phyloP scores from a whole-genome alignment of 257 asterid genomes.

The Ajuga chamaepitys region DNA sequence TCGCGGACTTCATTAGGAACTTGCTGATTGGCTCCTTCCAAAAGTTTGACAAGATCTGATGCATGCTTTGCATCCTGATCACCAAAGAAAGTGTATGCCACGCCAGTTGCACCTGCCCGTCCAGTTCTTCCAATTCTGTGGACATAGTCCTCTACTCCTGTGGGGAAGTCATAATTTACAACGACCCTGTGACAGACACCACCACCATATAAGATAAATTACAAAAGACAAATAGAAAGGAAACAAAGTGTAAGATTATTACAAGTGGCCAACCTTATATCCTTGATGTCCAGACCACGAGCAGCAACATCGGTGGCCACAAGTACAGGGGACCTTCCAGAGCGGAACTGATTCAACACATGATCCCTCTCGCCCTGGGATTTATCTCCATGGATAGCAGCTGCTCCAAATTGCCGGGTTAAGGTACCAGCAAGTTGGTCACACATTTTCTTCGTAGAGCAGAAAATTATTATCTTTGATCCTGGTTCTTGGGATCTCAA shows the following conservation, averaged over 20 bases:
- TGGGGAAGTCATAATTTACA: slow-evolving; percentile 88
- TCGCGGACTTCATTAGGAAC: slow-evolving; percentile 74
- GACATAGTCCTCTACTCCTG: slow-evolving; percentile 92
- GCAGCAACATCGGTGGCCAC: slow-evolving; percentile 99
- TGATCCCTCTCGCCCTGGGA: slow-evolving; percentile 93
- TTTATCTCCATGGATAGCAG: slow-evolving; percentile 97
- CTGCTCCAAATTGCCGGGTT: slow-evolving; percentile 75
- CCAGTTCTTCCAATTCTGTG: slow-evolving; percentile 99
- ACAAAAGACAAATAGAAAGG: not conserved
- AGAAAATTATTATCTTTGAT: slow-evolving; percentile 84
- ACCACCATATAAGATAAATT: not conserved
- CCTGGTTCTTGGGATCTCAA: slow-evolving; percentile 94
- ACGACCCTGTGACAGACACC: slow-evolving; percentile 63
- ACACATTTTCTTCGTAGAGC: slow-evolving; percentile 96
- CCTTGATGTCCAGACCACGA: slow-evolving; percentile 95
- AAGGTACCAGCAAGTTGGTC: slow-evolving; percentile 73
- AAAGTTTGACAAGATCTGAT: slow-evolving; percentile 66
- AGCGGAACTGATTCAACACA: slow-evolving; percentile 80
- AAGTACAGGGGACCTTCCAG: slow-evolving; percentile 81
- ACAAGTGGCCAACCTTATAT: slow-evolving; percentile 60
- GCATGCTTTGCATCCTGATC: slow-evolving; percentile 88
- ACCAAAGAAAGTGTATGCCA: slow-evolving; percentile 68
- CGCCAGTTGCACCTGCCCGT: slow-evolving; percentile 96
- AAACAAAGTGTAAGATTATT: not conserved
- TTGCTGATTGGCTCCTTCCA: slow-evolving; percentile 84